Conservation (phyloP, 805 yeast species). For the Kregervanrija pseudodelftensis region DNA sequence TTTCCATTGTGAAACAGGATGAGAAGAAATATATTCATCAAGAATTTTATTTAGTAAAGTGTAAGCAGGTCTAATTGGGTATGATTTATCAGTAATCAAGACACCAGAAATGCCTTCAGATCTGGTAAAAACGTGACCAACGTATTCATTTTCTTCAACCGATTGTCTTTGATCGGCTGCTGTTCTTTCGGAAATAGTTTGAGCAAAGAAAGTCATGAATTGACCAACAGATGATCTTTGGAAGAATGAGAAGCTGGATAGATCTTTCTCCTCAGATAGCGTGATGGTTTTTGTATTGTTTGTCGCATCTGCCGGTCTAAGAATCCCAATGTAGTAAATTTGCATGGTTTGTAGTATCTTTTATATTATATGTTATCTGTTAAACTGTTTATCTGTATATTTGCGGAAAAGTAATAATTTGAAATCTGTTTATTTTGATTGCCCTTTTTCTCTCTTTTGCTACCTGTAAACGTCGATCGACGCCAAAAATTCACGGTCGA, state of each 20-base stretch:
- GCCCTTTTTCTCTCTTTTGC: too few relatives aligned
- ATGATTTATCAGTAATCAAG: conserved; percentile 86
- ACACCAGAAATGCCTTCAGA: conserved; percentile 90
- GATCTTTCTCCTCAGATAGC: conserved; percentile 71
- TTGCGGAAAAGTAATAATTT: too few relatives aligned
- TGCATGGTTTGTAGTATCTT: conserved; percentile 48
- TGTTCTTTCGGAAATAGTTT: conserved; percentile 86
- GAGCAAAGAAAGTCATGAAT: conserved; percentile 90
- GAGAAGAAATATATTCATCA: conserved; percentile 82
- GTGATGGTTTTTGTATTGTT: conserved; percentile 56
- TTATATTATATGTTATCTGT: too few relatives aligned
- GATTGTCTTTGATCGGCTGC: conserved; percentile 85
- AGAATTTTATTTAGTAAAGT: conserved; percentile 82
- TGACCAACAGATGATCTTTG: conserved; percentile 72
- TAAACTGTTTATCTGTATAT: too few relatives aligned
- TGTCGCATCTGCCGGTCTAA: conserved; percentile 45
- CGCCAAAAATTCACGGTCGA: too few relatives aligned
- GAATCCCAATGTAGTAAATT: conserved; percentile 82
- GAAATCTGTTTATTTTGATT: too few relatives aligned
- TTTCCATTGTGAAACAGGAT: conserved; percentile 70
- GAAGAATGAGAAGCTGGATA: conserved; percentile 82
- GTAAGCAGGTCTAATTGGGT: conserved; percentile 95
- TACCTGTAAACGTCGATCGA: too few relatives aligned
- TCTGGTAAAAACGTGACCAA: conserved; percentile 88
- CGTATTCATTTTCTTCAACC: conserved; percentile 84